phyloP scores from a whole-genome alignment of 805 yeast species.

The Yamadazyma sp. region DNA sequence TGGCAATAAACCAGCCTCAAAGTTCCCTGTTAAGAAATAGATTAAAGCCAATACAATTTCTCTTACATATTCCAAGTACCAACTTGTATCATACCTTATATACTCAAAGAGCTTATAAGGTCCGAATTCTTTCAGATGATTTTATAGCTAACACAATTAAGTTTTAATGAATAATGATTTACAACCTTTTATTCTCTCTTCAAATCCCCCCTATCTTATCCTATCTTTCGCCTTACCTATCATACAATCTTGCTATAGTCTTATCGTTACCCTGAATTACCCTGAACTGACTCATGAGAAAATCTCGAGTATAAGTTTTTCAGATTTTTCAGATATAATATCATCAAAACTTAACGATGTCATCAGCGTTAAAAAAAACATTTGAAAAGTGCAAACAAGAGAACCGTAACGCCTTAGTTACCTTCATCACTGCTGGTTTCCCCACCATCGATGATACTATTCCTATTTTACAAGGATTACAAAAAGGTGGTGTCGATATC shows the following conservation, averaged over 20 bases:
- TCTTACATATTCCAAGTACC: too few relatives aligned
- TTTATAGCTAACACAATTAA: too few relatives aligned
- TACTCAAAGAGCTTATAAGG: too few relatives aligned
- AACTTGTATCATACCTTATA: too few relatives aligned
- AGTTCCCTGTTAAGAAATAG: conserved; percentile 4
- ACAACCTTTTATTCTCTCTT: background rate
- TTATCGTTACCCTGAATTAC: conserved; percentile 16
- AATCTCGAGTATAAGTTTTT: conserved; percentile 1
- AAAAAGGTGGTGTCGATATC: conserved; percentile 92
- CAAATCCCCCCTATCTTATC: background rate
- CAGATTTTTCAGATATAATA: too few relatives aligned
- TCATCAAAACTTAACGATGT: conserved; percentile 41
- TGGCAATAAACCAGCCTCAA: conserved; percentile 5
- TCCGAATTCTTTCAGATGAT: too few relatives aligned
- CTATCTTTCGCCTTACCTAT: background rate
- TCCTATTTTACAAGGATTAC: conserved; percentile 82
- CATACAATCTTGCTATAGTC: background rate
- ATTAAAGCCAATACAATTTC: conserved; percentile 1
- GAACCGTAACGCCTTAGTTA: conserved; percentile 82
- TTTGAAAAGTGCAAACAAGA: conserved; percentile 59
- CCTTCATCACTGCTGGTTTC: conserved; percentile 92
- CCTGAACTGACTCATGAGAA: conserved; percentile 32
- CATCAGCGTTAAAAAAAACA: conserved; percentile 54
- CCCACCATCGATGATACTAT: conserved; percentile 87
- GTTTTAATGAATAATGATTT: too few relatives aligned